Conservation (phyloP, 2,329 filamentous ascomycete genomes). For the Domatiomyces catenatus region DNA sequence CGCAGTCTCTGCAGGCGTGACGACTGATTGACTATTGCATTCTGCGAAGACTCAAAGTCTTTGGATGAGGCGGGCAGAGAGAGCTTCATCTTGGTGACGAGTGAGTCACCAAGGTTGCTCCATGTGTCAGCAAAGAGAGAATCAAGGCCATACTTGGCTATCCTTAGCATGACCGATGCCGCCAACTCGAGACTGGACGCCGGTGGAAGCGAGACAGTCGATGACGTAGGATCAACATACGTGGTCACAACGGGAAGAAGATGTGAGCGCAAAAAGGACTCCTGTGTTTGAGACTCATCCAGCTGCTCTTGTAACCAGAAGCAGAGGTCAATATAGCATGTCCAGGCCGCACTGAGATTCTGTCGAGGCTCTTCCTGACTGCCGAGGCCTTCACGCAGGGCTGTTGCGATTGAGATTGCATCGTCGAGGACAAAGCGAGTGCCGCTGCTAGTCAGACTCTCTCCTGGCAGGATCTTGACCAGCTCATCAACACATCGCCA, state of each 20-base stretch:
- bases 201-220: constrained; percentile 33
- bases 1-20: constrained; percentile 51
- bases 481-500: constrained; percentile 57
- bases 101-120: constrained; percentile 42
- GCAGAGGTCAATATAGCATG: constrained; percentile 53
- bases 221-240: constrained; percentile 34
- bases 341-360: constrained; percentile 57
- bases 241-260: constrained; percentile 39
- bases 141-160: constrained; percentile 22
- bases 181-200: constrained; percentile 25
- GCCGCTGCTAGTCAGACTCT: constrained; percentile 19
- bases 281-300: constrained; percentile 32
- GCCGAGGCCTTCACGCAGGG: constrained; percentile 55
- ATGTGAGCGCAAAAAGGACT: constrained; percentile 31
- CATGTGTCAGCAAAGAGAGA: constrained; percentile 44
- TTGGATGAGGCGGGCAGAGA: constrained; percentile 72
- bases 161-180: constrained; percentile 23
- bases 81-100: constrained; percentile 53
- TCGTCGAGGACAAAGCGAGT: constrained; percentile 26
- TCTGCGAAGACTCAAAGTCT: constrained; percentile 59
- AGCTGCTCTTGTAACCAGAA: constrained; percentile 38
- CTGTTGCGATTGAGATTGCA: constrained; percentile 46
- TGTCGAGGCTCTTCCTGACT: constrained; percentile 56
- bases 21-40: constrained; percentile 49
- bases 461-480: constrained; percentile 39